Percentiles rank a stretch among this genome's conserved stretches.
Evolutionary conservation across 805 yeast species (phyloP).

Genomic region (Starmerella vitae): DNA sequence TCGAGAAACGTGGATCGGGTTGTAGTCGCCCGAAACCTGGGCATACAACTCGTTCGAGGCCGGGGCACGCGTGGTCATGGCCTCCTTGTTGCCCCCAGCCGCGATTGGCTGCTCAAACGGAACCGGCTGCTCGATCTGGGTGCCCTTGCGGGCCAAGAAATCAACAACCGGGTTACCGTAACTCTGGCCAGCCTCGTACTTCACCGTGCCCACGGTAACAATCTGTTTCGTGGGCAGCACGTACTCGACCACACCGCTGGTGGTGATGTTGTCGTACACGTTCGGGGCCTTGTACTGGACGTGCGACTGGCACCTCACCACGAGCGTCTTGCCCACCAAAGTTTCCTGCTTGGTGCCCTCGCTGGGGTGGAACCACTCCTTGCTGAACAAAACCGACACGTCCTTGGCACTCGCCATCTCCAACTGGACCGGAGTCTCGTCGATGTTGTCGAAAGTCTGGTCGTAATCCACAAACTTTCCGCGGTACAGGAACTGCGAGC

Average conservation of each 20-base stretch:
- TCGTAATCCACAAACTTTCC: slow-evolving; percentile 79
- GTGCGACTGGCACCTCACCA: slow-evolving; percentile 78
- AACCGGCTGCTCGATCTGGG: slow-evolving; percentile 86
- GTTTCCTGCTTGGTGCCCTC: slow-evolving; percentile 43
- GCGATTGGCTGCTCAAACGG: slow-evolving; percentile 84
- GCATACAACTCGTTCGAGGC: slow-evolving; percentile 94
- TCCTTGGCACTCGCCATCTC: slow-evolving; percentile 64
- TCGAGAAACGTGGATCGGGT: slow-evolving; percentile 95
- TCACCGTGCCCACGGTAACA: slow-evolving; percentile 67
- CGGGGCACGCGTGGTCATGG: slow-evolving; percentile 53
- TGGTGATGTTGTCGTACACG: slow-evolving; percentile 64
- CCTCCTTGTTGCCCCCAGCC: slow-evolving; percentile 35
- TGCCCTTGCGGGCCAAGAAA: slow-evolving; percentile 81
- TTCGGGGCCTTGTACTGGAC: slow-evolving; percentile 65
- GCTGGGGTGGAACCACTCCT: slow-evolving; percentile 91
- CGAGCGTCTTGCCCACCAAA: slow-evolving; percentile 63
- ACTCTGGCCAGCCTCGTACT: slow-evolving; percentile 80
- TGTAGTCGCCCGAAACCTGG: slow-evolving; percentile 93
- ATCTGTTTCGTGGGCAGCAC: slow-evolving; percentile 89
- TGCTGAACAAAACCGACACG: slow-evolving; percentile 81
- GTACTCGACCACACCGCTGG: slow-evolving; percentile 70
- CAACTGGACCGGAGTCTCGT: slow-evolving; percentile 79
- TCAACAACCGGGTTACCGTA: slow-evolving; percentile 97
- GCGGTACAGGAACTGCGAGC: slow-evolving; percentile 90
- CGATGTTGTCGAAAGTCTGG: slow-evolving; percentile 78